Percentiles rank a stretch among this genome's conserved stretches.
These are phyloP conservation scores for Botrytis fragariae DNA, from an alignment of 2,329 filamentous ascomycete genomes.

Conservation along the genomic window DNA sequence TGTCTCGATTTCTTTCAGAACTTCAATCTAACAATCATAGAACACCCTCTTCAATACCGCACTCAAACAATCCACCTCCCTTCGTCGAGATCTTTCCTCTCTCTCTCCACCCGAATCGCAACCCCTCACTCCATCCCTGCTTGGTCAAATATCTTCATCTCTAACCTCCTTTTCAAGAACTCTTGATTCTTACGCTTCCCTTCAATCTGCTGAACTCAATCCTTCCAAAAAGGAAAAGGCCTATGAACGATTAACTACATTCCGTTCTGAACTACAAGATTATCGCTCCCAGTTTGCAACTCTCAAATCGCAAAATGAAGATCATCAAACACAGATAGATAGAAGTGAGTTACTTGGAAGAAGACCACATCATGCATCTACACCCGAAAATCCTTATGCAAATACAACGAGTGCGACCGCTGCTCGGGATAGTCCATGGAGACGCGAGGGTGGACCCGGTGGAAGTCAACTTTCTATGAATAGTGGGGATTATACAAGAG, in stretches of 20 bases:
- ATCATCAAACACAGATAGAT: conserved; percentile 63
- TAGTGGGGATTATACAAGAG: conserved; percentile 64
- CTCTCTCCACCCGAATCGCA: conserved; percentile 55
- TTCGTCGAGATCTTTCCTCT: conserved; percentile 71
- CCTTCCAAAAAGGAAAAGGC: conserved; percentile 91
- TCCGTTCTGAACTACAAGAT: conserved; percentile 76
- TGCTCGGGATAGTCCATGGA: conserved; percentile 34
- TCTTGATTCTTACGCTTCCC: conserved; percentile 84
- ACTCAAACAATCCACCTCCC: conserved; percentile 76
- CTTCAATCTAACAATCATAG: conserved; percentile 45
- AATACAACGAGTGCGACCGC: conserved; percentile 44
- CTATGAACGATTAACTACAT: conserved; percentile 78
- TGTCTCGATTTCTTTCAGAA: too few species aligned
- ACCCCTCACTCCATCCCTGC: conserved; percentile 57
- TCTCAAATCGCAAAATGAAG: conserved; percentile 74
- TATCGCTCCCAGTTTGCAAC: conserved; percentile 76
- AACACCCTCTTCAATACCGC: conserved; percentile 85
- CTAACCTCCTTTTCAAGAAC: conserved; percentile 81
- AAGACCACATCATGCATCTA: conserved; percentile 74
- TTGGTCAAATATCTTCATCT: conserved; percentile 74
- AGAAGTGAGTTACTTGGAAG: conserved; percentile 81
- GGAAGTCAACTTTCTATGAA: conserved; percentile 44
- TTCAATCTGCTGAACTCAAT: conserved; percentile 86
- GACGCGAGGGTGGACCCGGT: conserved; percentile 26
- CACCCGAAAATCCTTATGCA: conserved; percentile 91